Evolutionary conservation across 2,329 filamentous ascomycete species (phyloP), one percentile per base, ranked within the genome.

Genomic region (Ceratocystis cacaofunesta): DNA sequence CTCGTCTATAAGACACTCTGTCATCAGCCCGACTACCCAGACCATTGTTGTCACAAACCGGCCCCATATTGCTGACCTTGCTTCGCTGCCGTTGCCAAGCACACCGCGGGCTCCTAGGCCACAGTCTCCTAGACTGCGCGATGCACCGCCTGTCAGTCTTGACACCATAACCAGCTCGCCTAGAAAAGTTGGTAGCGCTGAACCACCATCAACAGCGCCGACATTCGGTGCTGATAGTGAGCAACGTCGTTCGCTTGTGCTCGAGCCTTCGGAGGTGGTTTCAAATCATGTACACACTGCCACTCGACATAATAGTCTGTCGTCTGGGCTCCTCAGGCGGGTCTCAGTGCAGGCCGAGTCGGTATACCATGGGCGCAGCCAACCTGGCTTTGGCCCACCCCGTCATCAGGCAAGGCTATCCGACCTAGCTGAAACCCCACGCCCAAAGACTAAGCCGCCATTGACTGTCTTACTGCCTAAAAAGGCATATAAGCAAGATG

Each of bases 61-160:
- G 7, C 57, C 50, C 3, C 65, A 66, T 30, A 66, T 66, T 17
- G 61, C 65, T 22, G 36, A 61, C 10, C 44, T 66, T 25, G 62
- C 62, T n/a, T 66, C 65, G 28, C 65, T 52, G 28, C 65, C 65
- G 15, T 7, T 58, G 19, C 61, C 61, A 32, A 44, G 25, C 41
- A 58, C 48, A n/a, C 52, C 52, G 30, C 36, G 55, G 19, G 12
- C n/a, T 22, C 28, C 61, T 5, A 36, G 41, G 4, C 61, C 52
- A 10, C 50, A 61, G 17, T 60, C 65, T 5, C 55, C 61, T 22
- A 66, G 63, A 30, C 22, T 61, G 15, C 61, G 52, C 50, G n/a
- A 70, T 5, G 70, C 71, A 5, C 68, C 71, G 63, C 68, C 64
- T 15, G 43, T 65, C 17, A 65, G 61, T 36, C 62, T 63, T 48